Conservation (phyloP, 2,329 filamentous ascomycete species). For the Huntiella omanensis region DNA sequence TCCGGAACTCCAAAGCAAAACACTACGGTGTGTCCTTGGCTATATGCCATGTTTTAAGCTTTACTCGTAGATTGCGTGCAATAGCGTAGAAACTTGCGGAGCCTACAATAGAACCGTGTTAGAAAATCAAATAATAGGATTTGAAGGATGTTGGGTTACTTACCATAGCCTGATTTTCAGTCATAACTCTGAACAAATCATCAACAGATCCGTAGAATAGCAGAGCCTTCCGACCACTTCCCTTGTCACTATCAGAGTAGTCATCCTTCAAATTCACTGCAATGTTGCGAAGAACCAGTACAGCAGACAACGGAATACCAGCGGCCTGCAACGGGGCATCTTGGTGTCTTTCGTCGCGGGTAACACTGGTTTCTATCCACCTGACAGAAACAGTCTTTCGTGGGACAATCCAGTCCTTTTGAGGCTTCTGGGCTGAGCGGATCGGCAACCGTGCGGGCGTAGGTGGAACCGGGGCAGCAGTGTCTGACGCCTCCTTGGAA, state of each 20-base stretch:
- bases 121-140: neutral
- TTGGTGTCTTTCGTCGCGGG: conserved; percentile 38
- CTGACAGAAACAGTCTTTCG: conserved; percentile 35
- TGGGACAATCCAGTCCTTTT: conserved; percentile 29
- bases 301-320: conserved; percentile 60
- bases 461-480: neutral
- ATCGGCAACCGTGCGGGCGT: conserved; percentile 7
- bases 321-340: conserved; percentile 44
- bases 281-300: conserved; percentile 61
- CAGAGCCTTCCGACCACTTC: conserved; percentile 33
- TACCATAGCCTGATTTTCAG: conserved; percentile 46
- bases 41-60: too few relatives aligned
- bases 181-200: conserved; percentile 49
- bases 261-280: conserved; percentile 39
- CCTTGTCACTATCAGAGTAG: conserved; percentile 31
- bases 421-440: conserved; percentile 12
- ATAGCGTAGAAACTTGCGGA: conserved; percentile 23
- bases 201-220: conserved; percentile 48
- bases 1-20: too few relatives aligned
- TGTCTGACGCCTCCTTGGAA: neutral
- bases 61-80: conserved; percentile 20
- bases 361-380: conserved; percentile 36
- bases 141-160: conserved; percentile 14
- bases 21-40: too few relatives aligned
- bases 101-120: conserved; percentile 16